phyloP scores from a whole-genome alignment of 176 grass and related monocot species.

The Cenchrus americanus region DNA sequence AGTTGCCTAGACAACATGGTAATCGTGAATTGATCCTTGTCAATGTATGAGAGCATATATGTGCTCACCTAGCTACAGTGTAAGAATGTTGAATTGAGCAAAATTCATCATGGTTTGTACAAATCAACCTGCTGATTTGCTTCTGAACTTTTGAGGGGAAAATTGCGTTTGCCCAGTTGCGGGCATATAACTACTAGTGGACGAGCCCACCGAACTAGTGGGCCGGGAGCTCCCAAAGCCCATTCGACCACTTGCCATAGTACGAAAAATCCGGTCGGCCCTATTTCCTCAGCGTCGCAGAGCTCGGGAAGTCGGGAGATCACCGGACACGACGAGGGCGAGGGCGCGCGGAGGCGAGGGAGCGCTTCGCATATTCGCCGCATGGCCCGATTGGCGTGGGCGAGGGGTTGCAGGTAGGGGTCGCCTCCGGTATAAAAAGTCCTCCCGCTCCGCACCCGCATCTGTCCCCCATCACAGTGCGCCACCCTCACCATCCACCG shows the following conservation, averaged over 20 bases:
- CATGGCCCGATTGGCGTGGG: slow-evolving; percentile 30
- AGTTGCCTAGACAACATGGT: background rate
- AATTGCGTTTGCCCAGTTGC: no score
- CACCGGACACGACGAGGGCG: slow-evolving; percentile 6
- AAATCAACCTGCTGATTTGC: background rate
- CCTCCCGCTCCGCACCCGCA: slow-evolving; percentile 13
- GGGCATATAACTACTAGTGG: no score
- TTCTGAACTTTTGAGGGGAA: no score
- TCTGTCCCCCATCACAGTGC: slow-evolving; percentile 19
- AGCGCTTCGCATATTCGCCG: slow-evolving; percentile 9
- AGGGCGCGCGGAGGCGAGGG: background rate
- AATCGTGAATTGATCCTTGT: background rate
- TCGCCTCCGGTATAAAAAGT: slow-evolving; percentile 31
- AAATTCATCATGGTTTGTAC: background rate
- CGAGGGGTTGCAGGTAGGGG: slow-evolving; percentile 11
- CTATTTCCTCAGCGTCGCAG: background rate
- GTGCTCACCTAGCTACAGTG: background rate
- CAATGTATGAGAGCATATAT: background rate
- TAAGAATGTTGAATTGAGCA: background rate
- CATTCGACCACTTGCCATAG: background rate
- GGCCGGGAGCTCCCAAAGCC: background rate
- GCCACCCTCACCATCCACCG: slow-evolving; percentile 12
- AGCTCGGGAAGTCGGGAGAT: background rate
- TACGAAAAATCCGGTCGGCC: background rate
- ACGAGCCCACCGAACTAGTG: no score